Conservation (phyloP, 2,329 filamentous ascomycete species). For the Akanthomyces dipterigenus region DNA sequence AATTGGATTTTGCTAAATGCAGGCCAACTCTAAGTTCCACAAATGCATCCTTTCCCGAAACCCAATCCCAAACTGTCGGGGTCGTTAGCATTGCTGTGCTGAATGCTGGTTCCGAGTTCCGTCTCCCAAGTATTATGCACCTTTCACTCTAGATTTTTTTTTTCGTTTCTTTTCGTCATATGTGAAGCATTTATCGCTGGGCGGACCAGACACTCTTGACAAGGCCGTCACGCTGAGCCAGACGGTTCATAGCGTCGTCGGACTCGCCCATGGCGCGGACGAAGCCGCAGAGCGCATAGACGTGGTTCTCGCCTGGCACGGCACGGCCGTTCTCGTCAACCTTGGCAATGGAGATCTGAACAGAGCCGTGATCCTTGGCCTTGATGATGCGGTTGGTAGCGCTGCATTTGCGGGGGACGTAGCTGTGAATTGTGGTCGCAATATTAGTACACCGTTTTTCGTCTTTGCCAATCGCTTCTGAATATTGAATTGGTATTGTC, state of each 20-base stretch:
- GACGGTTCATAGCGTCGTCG: constrained; percentile 92
- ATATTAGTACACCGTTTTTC: constrained; percentile 20
- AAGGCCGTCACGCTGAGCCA: constrained; percentile 92
- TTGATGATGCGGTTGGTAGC: constrained; percentile 99
- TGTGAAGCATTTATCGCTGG: constrained; percentile 43
- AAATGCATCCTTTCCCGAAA: constrained; percentile 33
- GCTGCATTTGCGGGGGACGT: constrained; percentile 98
- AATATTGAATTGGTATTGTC: constrained; percentile 2
- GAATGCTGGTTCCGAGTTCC: background rate
- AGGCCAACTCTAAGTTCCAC: constrained; percentile 36
- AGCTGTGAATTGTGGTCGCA: constrained; percentile 45
- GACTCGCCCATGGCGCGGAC: constrained; percentile 96
- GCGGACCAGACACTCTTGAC: constrained; percentile 96
- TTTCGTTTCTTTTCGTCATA: constrained; percentile 7
- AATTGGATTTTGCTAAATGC: constrained; percentile 38
- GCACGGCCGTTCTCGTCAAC: constrained; percentile 98
- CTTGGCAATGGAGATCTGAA: constrained; percentile 95
- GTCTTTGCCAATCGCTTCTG: constrained; percentile 12
- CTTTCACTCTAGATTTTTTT: constrained; percentile 16
- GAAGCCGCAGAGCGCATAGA: constrained; percentile 96
- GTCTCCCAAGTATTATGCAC: constrained; percentile 16
- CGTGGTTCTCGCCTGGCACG: constrained; percentile 89
- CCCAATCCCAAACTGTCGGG: constrained; percentile 23
- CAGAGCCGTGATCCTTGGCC: constrained; percentile 98
- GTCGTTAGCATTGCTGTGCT: constrained; percentile 10